Percentiles rank a stretch among this genome's conserved stretches.
These are phyloP conservation scores for Phytophthora pistaciae DNA, from an alignment of 352 stramenopile species.

Conservation along the genomic window DNA sequence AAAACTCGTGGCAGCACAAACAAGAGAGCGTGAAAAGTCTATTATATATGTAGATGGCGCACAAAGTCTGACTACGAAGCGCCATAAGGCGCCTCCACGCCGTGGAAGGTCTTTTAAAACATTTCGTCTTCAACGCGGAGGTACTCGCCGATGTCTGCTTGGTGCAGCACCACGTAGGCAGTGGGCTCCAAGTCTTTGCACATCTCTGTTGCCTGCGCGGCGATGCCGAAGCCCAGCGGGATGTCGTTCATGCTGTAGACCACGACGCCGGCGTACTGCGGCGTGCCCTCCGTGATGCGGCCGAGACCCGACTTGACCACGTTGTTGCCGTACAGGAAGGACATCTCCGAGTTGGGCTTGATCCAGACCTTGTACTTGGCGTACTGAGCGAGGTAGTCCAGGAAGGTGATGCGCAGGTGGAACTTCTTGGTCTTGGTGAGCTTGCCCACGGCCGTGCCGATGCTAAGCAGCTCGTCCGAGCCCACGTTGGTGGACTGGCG, in stretches of 20 bases:
- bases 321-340: conserved; percentile 99
- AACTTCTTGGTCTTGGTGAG: conserved; percentile 99
- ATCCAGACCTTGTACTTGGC: conserved; percentile 99
- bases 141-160: conserved; percentile 99
- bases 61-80: conserved; percentile 22
- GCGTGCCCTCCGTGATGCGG: conserved; percentile 98
- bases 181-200: conserved; percentile 97
- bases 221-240: conserved; percentile 98
- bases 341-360: conserved; percentile 99
- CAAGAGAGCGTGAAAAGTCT: conserved; percentile 51
- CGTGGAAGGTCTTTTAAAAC: conserved; percentile 80
- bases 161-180: conserved; percentile 98
- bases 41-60: conserved; percentile 61
- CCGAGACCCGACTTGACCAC: conserved; percentile 98
- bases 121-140: conserved; percentile 98
- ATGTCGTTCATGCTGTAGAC: conserved; percentile 99
- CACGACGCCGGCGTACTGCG: conserved; percentile 98
- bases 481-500: conserved; percentile 96
- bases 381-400: conserved; percentile 99
- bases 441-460: conserved; percentile 98
- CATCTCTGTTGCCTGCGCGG: conserved; percentile 96
- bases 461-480: conserved; percentile 95
- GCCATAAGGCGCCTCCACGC: neutral
- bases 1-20: conserved; percentile 31
- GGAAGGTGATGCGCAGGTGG: conserved; percentile 97